A percentile compares a stretch with the other conserved stretches of the same genome.
Evolutionary conservation across 345 rosid genomes (phyloP).

Genomic region (Euclidium syriacum): DNA sequence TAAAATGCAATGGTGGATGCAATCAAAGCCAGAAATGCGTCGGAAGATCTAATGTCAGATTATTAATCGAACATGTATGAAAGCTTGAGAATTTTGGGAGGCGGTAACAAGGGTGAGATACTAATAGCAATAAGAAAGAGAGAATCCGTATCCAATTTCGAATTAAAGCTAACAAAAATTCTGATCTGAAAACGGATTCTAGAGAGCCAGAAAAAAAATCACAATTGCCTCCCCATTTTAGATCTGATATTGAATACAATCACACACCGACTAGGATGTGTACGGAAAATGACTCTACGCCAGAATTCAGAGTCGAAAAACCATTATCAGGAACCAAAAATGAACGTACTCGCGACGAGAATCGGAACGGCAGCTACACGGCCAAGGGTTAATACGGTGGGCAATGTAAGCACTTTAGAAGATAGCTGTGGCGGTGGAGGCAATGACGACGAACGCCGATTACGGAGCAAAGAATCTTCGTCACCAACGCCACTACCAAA

Average conservation of each 20-base stretch:
- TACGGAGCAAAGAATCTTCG: constrained; percentile 22
- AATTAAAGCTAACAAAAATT: background rate
- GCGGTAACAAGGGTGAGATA: background rate
- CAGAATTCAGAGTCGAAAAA: background rate
- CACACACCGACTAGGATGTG: background rate
- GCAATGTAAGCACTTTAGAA: constrained; percentile 73
- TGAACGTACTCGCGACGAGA: constrained; percentile 58
- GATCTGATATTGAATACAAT: constrained; percentile 13
- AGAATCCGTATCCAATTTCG: background rate
- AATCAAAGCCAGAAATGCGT: background rate
- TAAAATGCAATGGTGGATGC: background rate
- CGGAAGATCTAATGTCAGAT: constrained; percentile 1
- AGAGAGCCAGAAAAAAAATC: background rate
- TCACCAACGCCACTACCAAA: constrained; percentile 7
- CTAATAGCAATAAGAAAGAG: background rate
- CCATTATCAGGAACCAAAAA: background rate
- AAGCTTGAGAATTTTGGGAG: background rate
- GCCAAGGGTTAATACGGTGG: constrained; percentile 86
- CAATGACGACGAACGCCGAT: constrained; percentile 22
- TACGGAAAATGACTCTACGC: background rate
- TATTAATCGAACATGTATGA: background rate
- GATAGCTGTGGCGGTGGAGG: constrained; percentile 30
- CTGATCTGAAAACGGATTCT: constrained; percentile 3
- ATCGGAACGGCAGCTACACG: constrained; percentile 95
- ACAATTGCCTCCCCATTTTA: background rate